Evolutionary conservation across 2,329 filamentous ascomycete species (phyloP), one percentile per base, ranked within the genome.

Genomic region (Penicillium brasilianum): DNA sequence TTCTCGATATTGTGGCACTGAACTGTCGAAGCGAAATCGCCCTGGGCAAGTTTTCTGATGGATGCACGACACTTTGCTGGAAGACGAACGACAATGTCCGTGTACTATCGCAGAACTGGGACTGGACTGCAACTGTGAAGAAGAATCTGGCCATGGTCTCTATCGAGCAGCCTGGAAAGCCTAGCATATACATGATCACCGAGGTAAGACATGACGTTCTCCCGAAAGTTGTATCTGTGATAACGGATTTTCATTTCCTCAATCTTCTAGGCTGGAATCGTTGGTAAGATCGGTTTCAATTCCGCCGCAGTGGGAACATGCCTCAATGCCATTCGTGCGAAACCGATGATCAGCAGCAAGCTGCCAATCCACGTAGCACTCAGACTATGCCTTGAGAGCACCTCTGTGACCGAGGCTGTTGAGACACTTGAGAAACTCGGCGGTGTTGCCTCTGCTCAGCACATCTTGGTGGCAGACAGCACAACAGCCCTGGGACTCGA

Each of bases 231-330:
- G 41, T 8, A 16, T 8, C 13, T 44, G 20, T 9, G 16, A 25
- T 22, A 14, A 25, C 46, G 18, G 1, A 16, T n/a, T 20, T 22
- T n/a, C n/a, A 28, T 37, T 28, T 25, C 25, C 60, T 5, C 56
- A 16, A 4, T 11, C 14, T 0, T 16, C 2, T 25, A 74, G 72
- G 85, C 83, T 4, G 85, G 85, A 9, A 79, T 87, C 20, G 81
- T 90, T 36, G 87, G 86, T 14, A 90, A 90, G 72, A 88, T 90
- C 22, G 88, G 88, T 0, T 78, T 89, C 65, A 90, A 90, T 68
- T 77, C 76, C 16, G 69, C 72, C 0, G 85, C 87, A 0, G 85
- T 90, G 0, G 87, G 86, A 0, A 82, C 83, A 0, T 84, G 83
- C 46, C 76, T 89, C 9, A 90, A 90, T 62, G 88, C 87, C 0